phyloP scores from a whole-genome alignment of 768 basidiomycete species.

The Phylloporus arenicola region DNA sequence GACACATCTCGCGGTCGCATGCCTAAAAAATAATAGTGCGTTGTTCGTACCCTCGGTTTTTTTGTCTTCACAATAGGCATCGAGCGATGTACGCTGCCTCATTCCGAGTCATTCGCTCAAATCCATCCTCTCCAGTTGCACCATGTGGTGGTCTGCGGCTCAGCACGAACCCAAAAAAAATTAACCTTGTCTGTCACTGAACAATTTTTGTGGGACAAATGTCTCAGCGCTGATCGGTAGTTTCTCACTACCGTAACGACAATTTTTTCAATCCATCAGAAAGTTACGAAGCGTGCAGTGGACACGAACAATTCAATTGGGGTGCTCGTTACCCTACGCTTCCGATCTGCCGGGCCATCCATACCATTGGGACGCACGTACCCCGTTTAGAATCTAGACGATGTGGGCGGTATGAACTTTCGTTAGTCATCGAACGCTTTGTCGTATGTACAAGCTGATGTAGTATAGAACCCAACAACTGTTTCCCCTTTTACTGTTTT shows the following conservation, averaged over 20 bases:
- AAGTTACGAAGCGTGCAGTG: constrained; percentile 10
- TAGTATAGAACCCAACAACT: constrained; percentile 8
- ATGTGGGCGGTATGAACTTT: constrained; percentile 90
- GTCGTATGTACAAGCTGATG: constrained; percentile 51
- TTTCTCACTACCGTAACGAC: constrained; percentile 2
- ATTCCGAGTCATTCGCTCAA: too few relatives aligned
- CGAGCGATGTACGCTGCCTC: neutral
- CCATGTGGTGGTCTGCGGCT: neutral
- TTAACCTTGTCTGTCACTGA: neutral
- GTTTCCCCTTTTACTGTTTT: neutral
- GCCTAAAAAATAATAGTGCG: neutral
- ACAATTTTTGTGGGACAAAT: neutral
- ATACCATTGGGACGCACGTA: constrained; percentile 74
- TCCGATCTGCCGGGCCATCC: constrained; percentile 82
- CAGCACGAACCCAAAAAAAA: neutral
- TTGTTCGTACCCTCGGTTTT: neutral
- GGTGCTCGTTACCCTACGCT: constrained; percentile 54
- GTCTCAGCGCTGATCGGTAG: constrained; percentile 2
- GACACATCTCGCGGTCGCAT: neutral
- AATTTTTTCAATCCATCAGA: constrained; percentile 13
- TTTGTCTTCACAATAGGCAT: neutral
- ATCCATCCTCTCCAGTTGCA: neutral
- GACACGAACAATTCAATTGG: constrained; percentile 7
- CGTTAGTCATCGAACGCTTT: constrained; percentile 88
- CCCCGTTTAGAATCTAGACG: constrained; percentile 96